Conservation (phyloP, 78 protist species). For the Dictyostelium brefeldianum region DNA sequence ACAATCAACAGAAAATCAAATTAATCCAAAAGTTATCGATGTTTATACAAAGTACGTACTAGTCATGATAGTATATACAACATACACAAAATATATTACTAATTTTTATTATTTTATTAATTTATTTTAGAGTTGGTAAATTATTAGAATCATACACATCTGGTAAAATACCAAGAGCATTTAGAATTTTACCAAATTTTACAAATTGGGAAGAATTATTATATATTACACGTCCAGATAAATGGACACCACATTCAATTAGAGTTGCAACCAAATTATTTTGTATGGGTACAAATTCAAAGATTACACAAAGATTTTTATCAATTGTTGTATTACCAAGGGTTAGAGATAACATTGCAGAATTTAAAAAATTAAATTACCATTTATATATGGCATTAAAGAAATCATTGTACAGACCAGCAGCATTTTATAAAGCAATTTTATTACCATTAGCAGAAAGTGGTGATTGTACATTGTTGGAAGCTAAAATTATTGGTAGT, state of each 20-base stretch:
- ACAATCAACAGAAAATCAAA: not conserved
- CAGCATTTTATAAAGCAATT: conserved; percentile 97
- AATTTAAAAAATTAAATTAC: conserved; percentile 90
- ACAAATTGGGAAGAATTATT: conserved; percentile 97
- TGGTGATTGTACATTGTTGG: conserved; percentile 88
- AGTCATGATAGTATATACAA: too few relatives aligned
- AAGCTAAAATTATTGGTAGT: conserved; percentile 86
- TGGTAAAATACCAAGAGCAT: conserved; percentile 97
- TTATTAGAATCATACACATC: conserved; percentile 86
- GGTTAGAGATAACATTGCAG: conserved; percentile 90
- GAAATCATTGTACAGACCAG: conserved; percentile 95
- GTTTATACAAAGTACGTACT: conserved; percentile 84
- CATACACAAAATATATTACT: too few relatives aligned
- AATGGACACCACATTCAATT: conserved; percentile 93
- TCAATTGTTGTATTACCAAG: conserved; percentile 95
- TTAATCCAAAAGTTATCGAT: conserved; percentile 83
- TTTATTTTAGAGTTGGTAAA: too few relatives aligned
- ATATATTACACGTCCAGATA: conserved; percentile 94
- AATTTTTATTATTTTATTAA: too few relatives aligned
- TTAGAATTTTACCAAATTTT: conserved; percentile 94
- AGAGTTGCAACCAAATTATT: conserved; percentile 93
- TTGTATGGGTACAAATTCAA: conserved; percentile 88
- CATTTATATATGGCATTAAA: conserved; percentile 93
- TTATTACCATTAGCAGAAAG: conserved; percentile 94
- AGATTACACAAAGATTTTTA: conserved; percentile 94